Base-by-base conservation (phyloP, 352 stramenopile species). In the Globisporangium orthogonon region DNA sequence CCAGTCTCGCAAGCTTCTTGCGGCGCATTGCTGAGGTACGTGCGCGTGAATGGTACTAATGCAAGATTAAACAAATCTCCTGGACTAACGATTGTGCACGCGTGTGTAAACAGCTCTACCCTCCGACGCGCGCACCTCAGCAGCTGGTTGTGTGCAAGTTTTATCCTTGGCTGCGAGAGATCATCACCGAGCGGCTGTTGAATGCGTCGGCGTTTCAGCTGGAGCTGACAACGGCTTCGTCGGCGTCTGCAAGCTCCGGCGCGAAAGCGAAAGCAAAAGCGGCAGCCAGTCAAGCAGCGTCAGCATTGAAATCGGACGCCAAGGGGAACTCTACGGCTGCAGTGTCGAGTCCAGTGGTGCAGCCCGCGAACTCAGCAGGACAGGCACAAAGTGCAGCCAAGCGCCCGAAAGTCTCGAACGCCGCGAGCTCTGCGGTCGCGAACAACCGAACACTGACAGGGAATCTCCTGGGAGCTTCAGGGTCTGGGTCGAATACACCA, bases 91-190 rank as follows among this genome's bases (percentile, higher is more conserved):
- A n/a, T 51, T 52, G 15, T 61, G 46, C n/a, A n/a, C 47, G 40
- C 60, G 49, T 45, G 7, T 35, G 46, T 53, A 17, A 61, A 23
- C 70, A 95, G 83, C 64, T 95, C 37, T 94, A 92, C 62, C 86
- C 86, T 30, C 83, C 85, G 1, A 78, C 65, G 33, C 71, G 70
- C 23, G 74, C 83, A 4, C 82, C 85, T 0, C 79, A 86, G 56
- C 77, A 89, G 44, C 66, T 96, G 6, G 62, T 89, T 7, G 72
- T 81, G 41, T 93, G 85, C 63, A 92, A 94, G 40, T 96, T 94
- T 48, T 96, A 96, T 62, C 78, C 78, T 14, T 96, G 86, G 86
- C 76, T 96, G 10, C 81, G 82, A 33, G 85, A 94, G 28, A 92
- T 93, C 65, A 69, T 96, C 48, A 89, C 82, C 39, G 83, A 95